Base-by-base conservation (phyloP, 2,329 filamentous ascomycete genomes). In the Didymosphaeria variabile region DNA sequence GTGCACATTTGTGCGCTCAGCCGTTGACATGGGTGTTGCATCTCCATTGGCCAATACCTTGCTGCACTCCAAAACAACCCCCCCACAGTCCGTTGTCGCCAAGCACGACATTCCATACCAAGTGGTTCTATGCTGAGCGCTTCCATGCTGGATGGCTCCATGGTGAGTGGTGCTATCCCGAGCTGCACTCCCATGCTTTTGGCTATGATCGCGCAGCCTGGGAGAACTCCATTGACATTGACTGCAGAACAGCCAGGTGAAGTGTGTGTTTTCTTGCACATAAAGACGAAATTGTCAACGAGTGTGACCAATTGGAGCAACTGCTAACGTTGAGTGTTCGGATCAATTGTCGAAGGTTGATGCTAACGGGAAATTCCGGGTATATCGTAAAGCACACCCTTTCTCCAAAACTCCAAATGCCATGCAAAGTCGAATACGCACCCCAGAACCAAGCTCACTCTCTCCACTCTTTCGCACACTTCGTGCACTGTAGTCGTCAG, bases 401-500 rank as follows among this genome's bases (percentile, higher is more conserved):
- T 47, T 46, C 31, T 38, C 56, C 56, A 13, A 53, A 49, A 59
- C 50, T 49, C 57, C 57, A 46, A 53, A 42, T 40, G 57, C 57
- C n/a, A 45, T 32, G 47, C 38, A 58, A 15, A 36, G 34, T 17
- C 5, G 23, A 26, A 42, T 1, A 32, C 19, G 7, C 7, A 17
- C 42, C 5, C 13, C 40, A 32, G 1, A 2, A 5, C 15, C 1
- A 50, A 50, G 10, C 26, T 66, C 63, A 78, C 52, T 82, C 81
- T 44, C 81, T 74, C 81, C 81, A 83, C 58, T 82, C 78, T 52
- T 78, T 76, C 6, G 71, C 73, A 62, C 81, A 83, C 63, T 79
- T 76, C 21, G 77, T 79, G 63, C 81, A 83, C 74, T 75, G 40
- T 2, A 10, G 42, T 62, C 34, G 62, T 67, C 49, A 63, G 59